Percentiles rank a stretch among this genome's conserved stretches.
Conservation (phyloP, 1,139 yeast genomes). For the Taphrina betulina region DNA sequence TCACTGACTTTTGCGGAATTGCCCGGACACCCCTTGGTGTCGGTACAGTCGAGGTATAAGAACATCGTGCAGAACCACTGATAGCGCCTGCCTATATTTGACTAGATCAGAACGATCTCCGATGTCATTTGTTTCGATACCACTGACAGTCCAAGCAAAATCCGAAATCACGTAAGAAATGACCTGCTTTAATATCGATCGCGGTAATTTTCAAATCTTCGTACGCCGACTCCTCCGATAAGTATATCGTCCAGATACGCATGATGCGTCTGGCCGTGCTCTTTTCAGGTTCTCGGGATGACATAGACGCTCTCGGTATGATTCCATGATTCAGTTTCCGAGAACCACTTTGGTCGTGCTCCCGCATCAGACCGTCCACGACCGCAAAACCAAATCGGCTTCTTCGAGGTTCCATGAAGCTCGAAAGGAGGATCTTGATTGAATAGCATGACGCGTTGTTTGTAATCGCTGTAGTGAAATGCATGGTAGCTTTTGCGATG, state of each 20-base stretch:
- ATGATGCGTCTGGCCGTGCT: slow-evolving; percentile 9
- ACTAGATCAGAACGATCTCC: no score
- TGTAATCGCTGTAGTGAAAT: slow-evolving; percentile 29
- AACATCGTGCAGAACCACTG: no score
- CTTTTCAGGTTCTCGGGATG: slow-evolving; percentile 8
- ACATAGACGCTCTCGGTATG: slow-evolving; percentile 23
- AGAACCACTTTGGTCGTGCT: slow-evolving; percentile 9
- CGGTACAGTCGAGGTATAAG: no score
- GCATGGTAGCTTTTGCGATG: slow-evolving; percentile 23
- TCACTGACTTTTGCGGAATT: no score
- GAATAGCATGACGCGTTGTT: slow-evolving; percentile 18
- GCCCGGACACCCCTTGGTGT: no score
- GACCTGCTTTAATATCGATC: slow-evolving; percentile 8
- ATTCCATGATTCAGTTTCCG: not conserved
- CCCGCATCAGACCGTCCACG: slow-evolving; percentile 13
- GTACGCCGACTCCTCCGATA: slow-evolving; percentile 14
- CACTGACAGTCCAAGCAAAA: no score
- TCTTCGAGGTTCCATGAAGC: slow-evolving; percentile 6
- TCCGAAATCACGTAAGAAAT: slow-evolving; percentile 1
- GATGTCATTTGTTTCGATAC: no score
- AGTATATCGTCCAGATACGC: slow-evolving; percentile 22
- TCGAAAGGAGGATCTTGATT: slow-evolving; percentile 6
- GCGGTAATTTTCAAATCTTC: slow-evolving; percentile 2
- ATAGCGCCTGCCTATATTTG: no score
- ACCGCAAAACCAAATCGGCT: slow-evolving; percentile 28